Base-by-base conservation (phyloP, 1,284 basidiomycete genomes). In the Mycena sp. region DNA sequence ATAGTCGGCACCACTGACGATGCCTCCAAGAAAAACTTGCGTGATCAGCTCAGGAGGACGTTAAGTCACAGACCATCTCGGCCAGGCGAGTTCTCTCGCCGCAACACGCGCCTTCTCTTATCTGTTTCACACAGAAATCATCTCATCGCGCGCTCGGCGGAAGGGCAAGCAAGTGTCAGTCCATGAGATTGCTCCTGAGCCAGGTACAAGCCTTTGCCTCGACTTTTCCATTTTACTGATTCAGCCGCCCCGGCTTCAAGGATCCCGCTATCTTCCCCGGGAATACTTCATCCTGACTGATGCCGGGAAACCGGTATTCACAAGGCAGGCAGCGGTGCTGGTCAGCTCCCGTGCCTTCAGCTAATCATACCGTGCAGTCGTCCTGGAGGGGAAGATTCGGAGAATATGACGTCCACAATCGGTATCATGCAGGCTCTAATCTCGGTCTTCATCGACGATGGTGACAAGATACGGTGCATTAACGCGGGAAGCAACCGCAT, bases 381-480 rank as follows among this genome's bases (percentile, higher is more conserved):
- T 40, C 78, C 84, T 55, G 81, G 79, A 49, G 78, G 77, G 48
- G 81, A 83, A 61, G 85, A 87, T 53, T 77, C 81, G 32, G 87
- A 93, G 64, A 85, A 86, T 64, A 83, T 91, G 51, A 91, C 94
- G 4, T 91, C 92, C 12, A 88, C 90, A 25, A 92, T 97, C 72
- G 97, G 95, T 25, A 88, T 99, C 41, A 94, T 97, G 78, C 97
- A 99, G 77, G 96, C 97, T 1, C 84, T 99, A 9, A 91, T 99
- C 53, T 96, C 96, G 12, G 91, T 97, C 59, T 94, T 96, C 74
- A 83, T 95, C 48, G 91, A 94, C 69, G 90, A 95, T 50, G 85
- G 88, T 40, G 95, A 97, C 76, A 92, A 92, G 73, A 73, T 96
- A 21, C 86, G 93, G 61, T 89, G 85, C 65, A 90, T 95, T 69